Evolutionary conservation across 108 stramenopile species (phyloP).

Genomic region (Nitzschia palea): DNA sequence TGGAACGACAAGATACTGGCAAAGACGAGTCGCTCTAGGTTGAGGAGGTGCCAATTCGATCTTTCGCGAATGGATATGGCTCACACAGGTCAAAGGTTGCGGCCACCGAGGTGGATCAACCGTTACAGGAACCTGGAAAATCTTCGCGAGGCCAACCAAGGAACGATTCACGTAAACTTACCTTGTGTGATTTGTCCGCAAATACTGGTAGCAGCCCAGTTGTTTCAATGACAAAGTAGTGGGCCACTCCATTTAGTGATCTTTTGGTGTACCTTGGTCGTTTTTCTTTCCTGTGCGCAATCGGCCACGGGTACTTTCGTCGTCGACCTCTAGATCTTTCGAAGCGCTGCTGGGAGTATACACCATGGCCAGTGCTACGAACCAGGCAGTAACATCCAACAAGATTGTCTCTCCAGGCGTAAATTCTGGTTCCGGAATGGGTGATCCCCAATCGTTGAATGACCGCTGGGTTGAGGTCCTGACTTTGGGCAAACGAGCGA

Average conservation of each 20-base stretch:
- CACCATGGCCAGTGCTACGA: conserved; percentile 14
- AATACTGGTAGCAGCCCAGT: too few relatives aligned
- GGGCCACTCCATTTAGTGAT: neutral
- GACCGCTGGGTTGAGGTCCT: neutral
- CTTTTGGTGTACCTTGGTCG: neutral
- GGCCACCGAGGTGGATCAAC: conserved; percentile 3
- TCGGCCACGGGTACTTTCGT: neutral
- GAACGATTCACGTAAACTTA: neutral
- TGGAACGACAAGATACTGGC: neutral
- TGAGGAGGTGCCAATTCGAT: neutral
- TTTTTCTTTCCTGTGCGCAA: neutral
- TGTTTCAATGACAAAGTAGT: neutral
- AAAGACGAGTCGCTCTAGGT: neutral
- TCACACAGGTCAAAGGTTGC: conserved; percentile 2
- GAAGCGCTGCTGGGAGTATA: neutral
- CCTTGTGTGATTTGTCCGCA: too few relatives aligned
- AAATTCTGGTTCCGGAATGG: conserved; percentile 8
- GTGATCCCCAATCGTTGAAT: neutral
- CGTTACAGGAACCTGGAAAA: conserved; percentile 16
- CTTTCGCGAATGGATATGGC: conserved; percentile 15
- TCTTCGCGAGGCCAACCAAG: neutral
- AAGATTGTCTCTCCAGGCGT: conserved; percentile 18
- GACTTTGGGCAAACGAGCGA: too few relatives aligned
- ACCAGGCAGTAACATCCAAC: conserved; percentile 27
- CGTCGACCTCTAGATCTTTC: neutral